phyloP scores from a whole-genome alignment of 805 yeast species.

The Priceomyces medius region DNA sequence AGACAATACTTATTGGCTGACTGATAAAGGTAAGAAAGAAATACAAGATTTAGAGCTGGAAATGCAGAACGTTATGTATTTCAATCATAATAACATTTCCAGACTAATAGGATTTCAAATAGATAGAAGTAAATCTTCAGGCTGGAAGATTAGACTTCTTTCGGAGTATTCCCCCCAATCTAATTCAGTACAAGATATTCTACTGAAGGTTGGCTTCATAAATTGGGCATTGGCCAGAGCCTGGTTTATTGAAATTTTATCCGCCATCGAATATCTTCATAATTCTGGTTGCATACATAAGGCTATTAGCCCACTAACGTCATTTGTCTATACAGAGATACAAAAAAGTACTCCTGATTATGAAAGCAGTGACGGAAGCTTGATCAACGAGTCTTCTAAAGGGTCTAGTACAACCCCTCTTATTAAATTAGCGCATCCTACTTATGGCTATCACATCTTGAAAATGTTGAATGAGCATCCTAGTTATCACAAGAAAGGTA shows the following conservation, averaged over 20 bases:
- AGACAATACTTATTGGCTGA: conserved; percentile 65
- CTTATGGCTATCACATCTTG: conserved; percentile 41
- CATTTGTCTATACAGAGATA: conserved; percentile 26
- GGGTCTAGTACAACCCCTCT: conserved; percentile 47
- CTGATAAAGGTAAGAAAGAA: conserved; percentile 69
- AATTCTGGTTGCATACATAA: conserved; percentile 82
- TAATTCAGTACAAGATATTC: conserved; percentile 61
- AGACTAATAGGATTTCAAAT: conserved; percentile 72
- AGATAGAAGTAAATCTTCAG: conserved; percentile 45
- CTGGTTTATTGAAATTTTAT: conserved; percentile 86
- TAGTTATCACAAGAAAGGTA: conserved; percentile 8
- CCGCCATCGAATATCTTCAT: conserved; percentile 81
- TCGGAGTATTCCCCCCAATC: conserved; percentile 57
- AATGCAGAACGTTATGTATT: conserved; percentile 55
- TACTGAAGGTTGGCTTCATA: conserved; percentile 65
- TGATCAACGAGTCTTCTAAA: conserved; percentile 3
- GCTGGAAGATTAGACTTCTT: conserved; percentile 69
- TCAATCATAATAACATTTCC: conserved; percentile 66
- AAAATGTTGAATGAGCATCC: conserved; percentile 26
- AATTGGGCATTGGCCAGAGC: conserved; percentile 75
- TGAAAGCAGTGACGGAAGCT: conserved; percentile 27
- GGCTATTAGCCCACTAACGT: conserved; percentile 59
- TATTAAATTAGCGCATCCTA: conserved; percentile 59
- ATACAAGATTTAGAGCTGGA: conserved; percentile 76
- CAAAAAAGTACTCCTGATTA: conserved; percentile 11